A percentile compares a stretch with the other conserved stretches of the same genome.
These are phyloP conservation scores for Elasticomyces elasticus DNA, from an alignment of 495 filamentous ascomycete genomes.

Conservation along the genomic window DNA sequence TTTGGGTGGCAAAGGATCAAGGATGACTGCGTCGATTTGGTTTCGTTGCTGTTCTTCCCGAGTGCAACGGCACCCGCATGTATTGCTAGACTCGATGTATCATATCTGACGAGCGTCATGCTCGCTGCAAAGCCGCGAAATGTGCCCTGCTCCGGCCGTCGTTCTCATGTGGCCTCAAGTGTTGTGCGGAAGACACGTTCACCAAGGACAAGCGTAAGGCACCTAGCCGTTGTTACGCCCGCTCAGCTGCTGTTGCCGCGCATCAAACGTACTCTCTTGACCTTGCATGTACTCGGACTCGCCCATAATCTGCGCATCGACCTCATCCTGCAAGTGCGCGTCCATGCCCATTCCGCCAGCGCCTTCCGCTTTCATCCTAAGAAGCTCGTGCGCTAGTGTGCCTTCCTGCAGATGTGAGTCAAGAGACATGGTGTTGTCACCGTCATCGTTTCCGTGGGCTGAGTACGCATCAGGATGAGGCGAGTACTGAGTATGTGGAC, in stretches of 20 bases:
- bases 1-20: not conserved
- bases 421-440: slow-evolving; percentile 1
- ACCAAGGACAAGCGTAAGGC: not conserved
- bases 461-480: not conserved
- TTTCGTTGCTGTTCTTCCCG: too few relatives aligned
- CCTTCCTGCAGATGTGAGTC: not conserved
- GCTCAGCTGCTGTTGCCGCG: not conserved
- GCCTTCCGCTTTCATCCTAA: not conserved
- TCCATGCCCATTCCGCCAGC: not conserved
- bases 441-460: not conserved
- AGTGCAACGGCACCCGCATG: not conserved
- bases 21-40: too few relatives aligned
- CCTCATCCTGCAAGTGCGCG: slow-evolving; percentile 2
- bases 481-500: not conserved
- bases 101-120: not conserved
- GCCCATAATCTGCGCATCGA: slow-evolving; percentile 9
- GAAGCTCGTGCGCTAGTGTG: not conserved
- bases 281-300: not conserved
- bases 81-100: not conserved
- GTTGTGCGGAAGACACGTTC: too few relatives aligned
- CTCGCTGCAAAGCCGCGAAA: too few relatives aligned
- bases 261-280: not conserved
- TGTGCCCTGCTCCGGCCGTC: too few relatives aligned
- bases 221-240: not conserved
- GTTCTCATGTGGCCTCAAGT: too few relatives aligned